Base-by-base conservation (phyloP, 2,329 filamentous ascomycete genomes). In the Calonectria hongkongensis region DNA sequence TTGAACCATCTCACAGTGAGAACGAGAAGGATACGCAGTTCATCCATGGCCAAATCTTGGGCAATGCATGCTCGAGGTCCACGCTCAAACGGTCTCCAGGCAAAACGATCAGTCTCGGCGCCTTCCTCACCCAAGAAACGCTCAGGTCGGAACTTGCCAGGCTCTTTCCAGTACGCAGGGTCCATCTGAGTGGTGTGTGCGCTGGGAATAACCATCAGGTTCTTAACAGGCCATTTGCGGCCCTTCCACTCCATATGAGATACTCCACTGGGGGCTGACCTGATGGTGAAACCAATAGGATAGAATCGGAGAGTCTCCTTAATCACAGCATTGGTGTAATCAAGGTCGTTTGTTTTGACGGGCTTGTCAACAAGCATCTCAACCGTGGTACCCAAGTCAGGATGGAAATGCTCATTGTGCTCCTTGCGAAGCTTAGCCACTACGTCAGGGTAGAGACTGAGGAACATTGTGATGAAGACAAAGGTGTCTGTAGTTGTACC, bases 181-280 rank as follows among this genome's bases (percentile, higher is more conserved):
- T 58, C 54, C 54, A 58, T 58, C 2, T 58, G 33, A 2, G 54
- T 58, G n/a, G 54, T 58, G n/a, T 58, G 54, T 13, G 54, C 54
- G 54, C 54, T 58, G n/a, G 54, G 54, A 15, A 58, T 58, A 18
- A 58, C 54, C 54, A 58, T 58, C 54, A 58, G n/a, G 54, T 58
- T 58, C 54, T 58, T 58, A 1, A 58, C 54, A 3, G 54, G 54
- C 54, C 54, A 58, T 15, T 58, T 58, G 30, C 54, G 54, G 54
- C 54, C 54, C 30, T 58, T 58, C 54, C 54, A 58, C 2, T 58
- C 54, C 54, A 58, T 58, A 6, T 58, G 10, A n/a, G 54, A 58
- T n/a, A 58, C 54, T 12, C 54, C 54, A 8, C 16, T 13, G 12
- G 54, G 54, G 1, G 54, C 30, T 39, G 54, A 58, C 2, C 54